Evolutionary conservation across 139 green algal species (phyloP).

Genomic region (Ulvella scutata): DNA sequence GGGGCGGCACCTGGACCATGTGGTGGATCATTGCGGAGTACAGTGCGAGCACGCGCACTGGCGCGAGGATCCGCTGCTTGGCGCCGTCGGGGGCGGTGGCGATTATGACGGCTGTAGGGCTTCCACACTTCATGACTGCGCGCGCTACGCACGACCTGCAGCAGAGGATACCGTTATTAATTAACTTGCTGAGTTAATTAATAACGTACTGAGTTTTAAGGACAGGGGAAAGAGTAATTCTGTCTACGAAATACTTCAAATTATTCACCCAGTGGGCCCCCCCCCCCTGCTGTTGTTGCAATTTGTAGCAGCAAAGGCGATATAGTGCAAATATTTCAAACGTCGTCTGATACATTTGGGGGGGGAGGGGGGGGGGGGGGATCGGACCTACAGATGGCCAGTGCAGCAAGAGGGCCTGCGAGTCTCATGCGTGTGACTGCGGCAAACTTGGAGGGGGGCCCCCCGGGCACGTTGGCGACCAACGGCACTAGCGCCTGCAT

Average conservation of each 20-base stretch:
- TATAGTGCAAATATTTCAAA: too few species aligned
- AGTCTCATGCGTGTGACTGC: background rate
- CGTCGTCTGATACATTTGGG: too few species aligned
- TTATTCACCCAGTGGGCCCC: too few species aligned
- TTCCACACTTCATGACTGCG: background rate
- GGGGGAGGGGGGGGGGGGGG: too few species aligned
- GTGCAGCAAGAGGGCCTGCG: background rate
- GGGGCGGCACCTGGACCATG: background rate
- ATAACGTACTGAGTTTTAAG: too few species aligned
- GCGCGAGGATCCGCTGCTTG: background rate
- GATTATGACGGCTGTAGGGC: background rate
- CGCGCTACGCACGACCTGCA: background rate
- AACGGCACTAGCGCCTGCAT: background rate
- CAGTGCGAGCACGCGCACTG: background rate
- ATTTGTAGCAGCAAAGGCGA: too few species aligned
- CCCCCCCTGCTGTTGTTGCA: too few species aligned
- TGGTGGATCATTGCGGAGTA: background rate
- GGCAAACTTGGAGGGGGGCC: background rate
- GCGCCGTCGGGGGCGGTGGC: background rate
- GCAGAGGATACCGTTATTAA: background rate
- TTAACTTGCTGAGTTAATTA: too few species aligned
- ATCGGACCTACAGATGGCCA: background rate
- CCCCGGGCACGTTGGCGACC: background rate
- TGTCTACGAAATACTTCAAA: too few species aligned
- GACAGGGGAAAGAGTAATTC: too few species aligned